Evolutionary conservation across 257 asterid species (phyloP).

Genomic region (Nicotiana otophora): DNA sequence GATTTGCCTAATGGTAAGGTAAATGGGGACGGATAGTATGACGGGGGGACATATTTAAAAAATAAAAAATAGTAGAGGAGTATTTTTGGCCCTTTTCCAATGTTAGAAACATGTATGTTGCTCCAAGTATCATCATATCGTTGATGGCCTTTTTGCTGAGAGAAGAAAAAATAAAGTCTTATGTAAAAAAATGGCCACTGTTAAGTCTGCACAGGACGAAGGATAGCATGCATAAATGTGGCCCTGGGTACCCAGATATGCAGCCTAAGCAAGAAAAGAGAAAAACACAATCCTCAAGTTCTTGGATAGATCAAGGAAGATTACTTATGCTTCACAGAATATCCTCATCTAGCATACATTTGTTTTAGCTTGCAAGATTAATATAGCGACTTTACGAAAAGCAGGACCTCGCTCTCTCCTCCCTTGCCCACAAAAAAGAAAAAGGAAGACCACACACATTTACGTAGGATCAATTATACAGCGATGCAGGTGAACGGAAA

Average conservation of each 20-base stretch:
- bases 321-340: not conserved
- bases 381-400: not conserved
- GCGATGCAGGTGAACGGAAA: not conserved
- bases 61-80: too few species aligned
- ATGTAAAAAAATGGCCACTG: not conserved
- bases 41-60: too few species aligned
- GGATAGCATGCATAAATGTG: not conserved
- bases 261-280: not conserved
- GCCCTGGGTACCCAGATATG: not conserved
- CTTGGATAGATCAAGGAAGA: not conserved
- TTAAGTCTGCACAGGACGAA: not conserved
- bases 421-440: not conserved
- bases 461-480: not conserved
- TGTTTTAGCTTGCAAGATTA: not conserved
- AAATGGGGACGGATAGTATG: too few species aligned
- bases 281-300: not conserved
- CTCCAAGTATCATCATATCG: not conserved
- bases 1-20: too few species aligned
- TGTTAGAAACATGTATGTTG: not conserved
- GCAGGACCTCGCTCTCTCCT: too few species aligned
- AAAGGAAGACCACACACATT: not conserved
- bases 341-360: not conserved
- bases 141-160: not conserved
- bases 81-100: too few species aligned
- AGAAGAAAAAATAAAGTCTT: not conserved